Conservation (phyloP, 2,329 filamentous ascomycete species). For the Tolypocladium nubicola region DNA sequence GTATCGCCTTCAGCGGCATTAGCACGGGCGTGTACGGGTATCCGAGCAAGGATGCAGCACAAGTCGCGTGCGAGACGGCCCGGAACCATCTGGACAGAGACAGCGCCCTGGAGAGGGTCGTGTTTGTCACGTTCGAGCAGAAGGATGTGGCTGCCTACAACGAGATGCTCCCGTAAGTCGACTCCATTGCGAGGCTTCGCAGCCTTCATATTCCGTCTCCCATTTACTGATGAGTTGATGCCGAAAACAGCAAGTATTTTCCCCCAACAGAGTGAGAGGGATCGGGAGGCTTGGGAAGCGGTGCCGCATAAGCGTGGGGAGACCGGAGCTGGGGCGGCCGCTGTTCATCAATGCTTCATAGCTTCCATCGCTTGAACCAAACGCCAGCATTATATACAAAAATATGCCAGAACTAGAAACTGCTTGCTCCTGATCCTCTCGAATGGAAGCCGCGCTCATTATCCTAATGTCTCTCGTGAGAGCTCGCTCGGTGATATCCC, state of each 20-base stretch:
- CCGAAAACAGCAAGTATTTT: slow-evolving; percentile 12
- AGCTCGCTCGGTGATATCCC: not conserved
- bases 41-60: slow-evolving; percentile 61
- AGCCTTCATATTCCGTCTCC: not conserved
- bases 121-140: slow-evolving; percentile 75
- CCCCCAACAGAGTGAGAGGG: slow-evolving; percentile 7
- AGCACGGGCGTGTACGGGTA: slow-evolving; percentile 91
- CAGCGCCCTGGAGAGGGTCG: slow-evolving; percentile 53
- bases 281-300: not conserved
- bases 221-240: not conserved
- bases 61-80: slow-evolving; percentile 54
- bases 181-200: not conserved
- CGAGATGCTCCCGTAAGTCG: slow-evolving; percentile 54
- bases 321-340: not conserved
- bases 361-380: not conserved
- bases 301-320: not conserved
- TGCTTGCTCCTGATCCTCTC: not conserved
- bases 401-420: not conserved
- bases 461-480: too few relatives aligned
- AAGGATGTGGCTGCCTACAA: slow-evolving; percentile 73
- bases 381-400: not conserved
- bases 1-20: slow-evolving; percentile 72
- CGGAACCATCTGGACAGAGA: slow-evolving; percentile 41
- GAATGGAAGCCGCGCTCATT: not conserved
- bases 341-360: not conserved